Conservation (phyloP, 495 filamentous ascomycete species). For the Niebla homalea region DNA sequence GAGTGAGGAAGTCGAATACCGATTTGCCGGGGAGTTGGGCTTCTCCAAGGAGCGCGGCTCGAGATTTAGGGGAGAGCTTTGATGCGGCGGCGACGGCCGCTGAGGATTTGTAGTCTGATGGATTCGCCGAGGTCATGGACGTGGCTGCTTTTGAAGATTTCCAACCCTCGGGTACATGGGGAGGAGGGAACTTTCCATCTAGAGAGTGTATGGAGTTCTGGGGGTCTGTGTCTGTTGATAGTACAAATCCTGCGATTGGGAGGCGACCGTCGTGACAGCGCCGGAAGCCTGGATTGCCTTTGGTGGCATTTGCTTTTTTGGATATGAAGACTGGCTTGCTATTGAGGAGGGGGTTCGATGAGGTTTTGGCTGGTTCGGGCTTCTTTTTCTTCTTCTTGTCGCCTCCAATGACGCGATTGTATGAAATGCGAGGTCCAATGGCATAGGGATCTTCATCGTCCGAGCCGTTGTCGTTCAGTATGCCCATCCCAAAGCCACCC, state of each 20-base stretch:
- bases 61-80: conserved; percentile 59
- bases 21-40: conserved; percentile 77
- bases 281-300: conserved; percentile 42
- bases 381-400: conserved; percentile 73
- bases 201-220: conserved; percentile 38
- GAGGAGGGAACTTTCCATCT: conserved; percentile 57
- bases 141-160: conserved; percentile 45
- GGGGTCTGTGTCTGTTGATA: conserved; percentile 43
- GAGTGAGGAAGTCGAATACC: conserved; percentile 85
- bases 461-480: conserved; percentile 91
- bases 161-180: conserved; percentile 66
- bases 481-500: conserved; percentile 72
- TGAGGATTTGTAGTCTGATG: conserved; percentile 47
- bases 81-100: conserved; percentile 64
- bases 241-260: conserved; percentile 73
- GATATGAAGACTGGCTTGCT: conserved; percentile 67
- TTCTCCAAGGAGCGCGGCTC: conserved; percentile 76
- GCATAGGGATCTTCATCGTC: conserved; percentile 95
- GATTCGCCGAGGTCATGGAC: conserved; percentile 11
- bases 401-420: conserved; percentile 69
- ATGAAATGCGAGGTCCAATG: conserved; percentile 82
- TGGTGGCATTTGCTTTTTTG: conserved; percentile 50
- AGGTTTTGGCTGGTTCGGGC: conserved; percentile 25
- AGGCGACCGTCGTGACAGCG: conserved; percentile 84
- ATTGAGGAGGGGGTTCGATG: conserved; percentile 51